phyloP scores from a whole-genome alignment of 345 rosid species.

The Gynandropsis gynandra region DNA sequence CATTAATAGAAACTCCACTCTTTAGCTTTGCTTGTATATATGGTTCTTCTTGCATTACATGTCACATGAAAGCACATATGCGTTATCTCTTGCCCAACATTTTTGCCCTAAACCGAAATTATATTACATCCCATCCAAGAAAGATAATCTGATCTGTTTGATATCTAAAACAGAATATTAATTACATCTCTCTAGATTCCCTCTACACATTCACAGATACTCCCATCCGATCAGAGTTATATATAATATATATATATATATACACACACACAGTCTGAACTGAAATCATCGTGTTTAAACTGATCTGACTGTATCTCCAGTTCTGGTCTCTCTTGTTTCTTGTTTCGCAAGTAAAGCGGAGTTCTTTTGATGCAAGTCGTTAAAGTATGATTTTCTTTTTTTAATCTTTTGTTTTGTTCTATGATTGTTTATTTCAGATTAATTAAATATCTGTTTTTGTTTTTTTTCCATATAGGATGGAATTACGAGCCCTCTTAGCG shows the following conservation, averaged over 20 bases:
- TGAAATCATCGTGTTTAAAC: no score
- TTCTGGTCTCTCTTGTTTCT: no score
- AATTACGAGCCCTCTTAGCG: slow-evolving; percentile 61
- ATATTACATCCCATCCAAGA: neutral
- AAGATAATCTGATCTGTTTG: slow-evolving; percentile 17
- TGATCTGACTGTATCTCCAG: no score
- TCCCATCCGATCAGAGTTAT: no score
- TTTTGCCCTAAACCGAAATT: slow-evolving; percentile 8
- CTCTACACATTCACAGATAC: no score
- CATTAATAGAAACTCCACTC: slow-evolving; percentile 25
- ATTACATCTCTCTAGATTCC: no score
- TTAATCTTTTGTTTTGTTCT: slow-evolving; percentile 5
- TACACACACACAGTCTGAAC: neutral
- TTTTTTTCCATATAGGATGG: slow-evolving; percentile 46
- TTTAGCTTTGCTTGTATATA: slow-evolving; percentile 12
- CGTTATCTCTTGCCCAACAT: slow-evolving; percentile 18
- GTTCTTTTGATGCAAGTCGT: slow-evolving; percentile 25
- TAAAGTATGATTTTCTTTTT: slow-evolving; percentile 9
- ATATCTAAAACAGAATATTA: neutral
- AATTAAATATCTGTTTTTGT: neutral
- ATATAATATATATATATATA: no score
- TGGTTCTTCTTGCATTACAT: slow-evolving; percentile 18
- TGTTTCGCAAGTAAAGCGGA: slow-evolving; percentile 16
- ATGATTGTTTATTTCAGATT: neutral
- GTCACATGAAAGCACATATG: slow-evolving; percentile 19